Percentiles rank a stretch among this genome's conserved stretches.
phyloP scores from a whole-genome alignment of 306 rosid genomes.

The Citrullus amarus region DNA sequence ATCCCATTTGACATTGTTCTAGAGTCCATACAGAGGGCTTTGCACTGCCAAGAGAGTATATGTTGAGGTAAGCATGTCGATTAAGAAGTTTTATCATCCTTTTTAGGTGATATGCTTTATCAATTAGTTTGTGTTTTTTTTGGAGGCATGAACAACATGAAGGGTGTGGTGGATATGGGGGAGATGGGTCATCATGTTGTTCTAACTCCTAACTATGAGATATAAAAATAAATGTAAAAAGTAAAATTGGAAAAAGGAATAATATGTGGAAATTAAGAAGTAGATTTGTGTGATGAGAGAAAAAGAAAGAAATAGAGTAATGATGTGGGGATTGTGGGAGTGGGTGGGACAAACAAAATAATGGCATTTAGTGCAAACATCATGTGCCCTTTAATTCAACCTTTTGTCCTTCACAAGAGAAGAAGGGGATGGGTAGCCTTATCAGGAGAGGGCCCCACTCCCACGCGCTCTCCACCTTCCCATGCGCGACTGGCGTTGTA shows the following conservation, averaged over 20 bases:
- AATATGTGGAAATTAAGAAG: background rate
- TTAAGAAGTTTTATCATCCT: too few species aligned
- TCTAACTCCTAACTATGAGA: too few species aligned
- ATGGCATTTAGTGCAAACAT: constrained; percentile 11
- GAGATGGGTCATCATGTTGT: too few species aligned
- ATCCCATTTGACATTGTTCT: too few species aligned
- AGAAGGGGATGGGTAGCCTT: background rate
- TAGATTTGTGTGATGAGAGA: background rate
- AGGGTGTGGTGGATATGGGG: too few species aligned
- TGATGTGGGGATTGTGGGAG: constrained; percentile 60
- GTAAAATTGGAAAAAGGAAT: background rate
- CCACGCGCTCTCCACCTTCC: background rate
- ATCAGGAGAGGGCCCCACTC: background rate
- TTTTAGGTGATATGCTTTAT: too few species aligned
- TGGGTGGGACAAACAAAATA: constrained; percentile 40
- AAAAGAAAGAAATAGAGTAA: constrained; percentile 8
- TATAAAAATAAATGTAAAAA: too few species aligned
- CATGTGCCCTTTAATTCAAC: background rate
- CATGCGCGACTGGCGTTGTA: background rate
- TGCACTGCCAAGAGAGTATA: too few species aligned
- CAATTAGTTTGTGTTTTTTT: too few species aligned
- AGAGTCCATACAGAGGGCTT: too few species aligned
- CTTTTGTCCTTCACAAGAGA: constrained; percentile 13
- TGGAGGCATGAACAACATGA: too few species aligned
- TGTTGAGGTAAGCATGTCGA: too few species aligned